Evolutionary conservation across 805 yeast species (phyloP), one percentile per base, ranked within the genome.

Genomic region (Candida tammaniensis): DNA sequence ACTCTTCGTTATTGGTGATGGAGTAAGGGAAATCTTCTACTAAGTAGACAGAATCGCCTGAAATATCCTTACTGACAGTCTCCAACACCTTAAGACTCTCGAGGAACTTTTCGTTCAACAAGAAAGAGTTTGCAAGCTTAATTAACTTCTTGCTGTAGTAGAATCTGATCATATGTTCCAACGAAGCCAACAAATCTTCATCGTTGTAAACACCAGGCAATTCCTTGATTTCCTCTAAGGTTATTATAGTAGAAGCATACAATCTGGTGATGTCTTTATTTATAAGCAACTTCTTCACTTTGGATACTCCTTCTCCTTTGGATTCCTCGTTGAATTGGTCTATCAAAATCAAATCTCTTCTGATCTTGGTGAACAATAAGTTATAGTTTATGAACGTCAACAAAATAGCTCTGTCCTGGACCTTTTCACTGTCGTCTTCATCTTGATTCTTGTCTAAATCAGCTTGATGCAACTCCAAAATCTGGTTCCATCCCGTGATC

Each of bases 181-280:
- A 64, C 7, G 82, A 74, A 5, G 61, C 59, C 42, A 64, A 55
- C 35, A 91, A 68, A 15, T 72, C 80, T 34, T 84, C 93, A 53
- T 87, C 95, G 34, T 86, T 85, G 51, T 83, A 79, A 13, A 91
- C 95, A 68, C 98, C 98, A 0, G 97, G 96, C 33, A 93, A 70
- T 40, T 87, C 95, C 50, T 74, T 68, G 29, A 87, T 59, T 44
- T 81, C 82, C 3, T 59, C 59, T 22, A 82, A 54, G 12, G 83
- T 78, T 30, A 68, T 61, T 9, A 70, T 55, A 24, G 86, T 68
- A 7, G 70, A 63, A 15, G 72, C 75, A 39, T 68, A 70, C 16
- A 82, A 54, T 38, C 80, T 68, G 25, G 70, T 51, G 5, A 62
- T 52, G 43, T 78, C 80, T 37, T 62, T 66, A 30, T 59, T 50